Evolutionary conservation across 1,139 yeast species (phyloP), one percentile per base, ranked within the genome.

Genomic region (Debaryomyces nepalensis): DNA sequence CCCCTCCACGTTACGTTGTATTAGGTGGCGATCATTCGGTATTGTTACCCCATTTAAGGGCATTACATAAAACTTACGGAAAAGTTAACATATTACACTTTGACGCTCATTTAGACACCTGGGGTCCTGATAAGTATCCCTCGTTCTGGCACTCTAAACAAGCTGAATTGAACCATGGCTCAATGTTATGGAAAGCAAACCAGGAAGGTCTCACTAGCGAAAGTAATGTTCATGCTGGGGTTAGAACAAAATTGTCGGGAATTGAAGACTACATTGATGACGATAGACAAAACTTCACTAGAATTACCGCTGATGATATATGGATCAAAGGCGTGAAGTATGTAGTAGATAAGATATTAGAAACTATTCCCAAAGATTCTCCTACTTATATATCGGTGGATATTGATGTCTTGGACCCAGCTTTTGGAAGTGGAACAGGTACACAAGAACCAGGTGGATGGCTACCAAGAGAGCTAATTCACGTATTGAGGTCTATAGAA

Each of bases 401-500:
- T 59, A 82, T 86, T 35, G 95, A 86, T 59, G 88, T 84, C n/a
- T 68, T 86, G 49, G 95, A 86, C 58, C 93, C 93, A 2, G 88
- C 85, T 2, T 76, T 82, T 53, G 88, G 90, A 3, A 85, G 89
- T 42, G 95, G 93, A 1, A 86, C 95, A 1, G 95, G 95, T 7
- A 86, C 95, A 3, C 87, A 84, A 48, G 95, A 86, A 61, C 83
- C 85, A 4, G 95, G 95, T 43, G 95, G 95, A 42, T 78, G 88
- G 77, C 67, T 84, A 39, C 84, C 91, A n/a, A 72, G 95, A 45
- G 95, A 86, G 58, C 71, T 86, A 45, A 73, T 85, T 42, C 72
- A 81, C 45, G 70, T 86, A 21, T 64, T 86, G 47, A 72, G 91
- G 50, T 70, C 71, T 7, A 61, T 86, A 32, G 86, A 82, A 16